phyloP scores from a whole-genome alignment of 192 early-diverging fungal genomes.

The Gamsiella multidivaricata region DNA sequence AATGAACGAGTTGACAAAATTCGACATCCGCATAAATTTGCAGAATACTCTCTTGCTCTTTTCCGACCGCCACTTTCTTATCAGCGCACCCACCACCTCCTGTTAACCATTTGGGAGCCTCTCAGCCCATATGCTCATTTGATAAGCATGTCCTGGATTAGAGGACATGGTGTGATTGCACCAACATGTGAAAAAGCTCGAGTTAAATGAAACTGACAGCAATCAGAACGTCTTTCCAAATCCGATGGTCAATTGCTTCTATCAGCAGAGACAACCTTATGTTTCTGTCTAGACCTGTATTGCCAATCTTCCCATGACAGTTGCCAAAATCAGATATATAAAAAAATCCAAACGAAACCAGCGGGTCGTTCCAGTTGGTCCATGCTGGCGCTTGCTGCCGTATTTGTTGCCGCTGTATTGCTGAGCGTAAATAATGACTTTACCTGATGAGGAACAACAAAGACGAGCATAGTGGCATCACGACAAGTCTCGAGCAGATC shows the following conservation, averaged over 20 bases:
- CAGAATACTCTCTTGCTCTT: too few relatives aligned
- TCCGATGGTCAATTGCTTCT: background rate
- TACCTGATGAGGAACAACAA: constrained; percentile 94
- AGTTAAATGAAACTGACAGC: background rate
- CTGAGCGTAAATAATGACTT: background rate
- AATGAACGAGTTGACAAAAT: background rate
- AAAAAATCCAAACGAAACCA: too few relatives aligned
- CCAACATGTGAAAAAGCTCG: constrained; percentile 26
- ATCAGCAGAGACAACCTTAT: too few relatives aligned
- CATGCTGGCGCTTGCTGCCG: too few relatives aligned
- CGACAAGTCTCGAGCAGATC: constrained; percentile 81
- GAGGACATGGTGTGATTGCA: background rate
- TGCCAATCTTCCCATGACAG: too few relatives aligned
- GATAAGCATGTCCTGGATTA: too few relatives aligned
- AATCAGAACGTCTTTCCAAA: background rate
- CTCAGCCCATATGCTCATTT: too few relatives aligned
- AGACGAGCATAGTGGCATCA: constrained; percentile 91
- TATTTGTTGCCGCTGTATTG: too few relatives aligned
- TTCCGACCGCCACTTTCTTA: constrained; percentile 1
- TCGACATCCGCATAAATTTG: background rate
- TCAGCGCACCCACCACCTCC: constrained; percentile 39
- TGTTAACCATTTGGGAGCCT: too few relatives aligned
- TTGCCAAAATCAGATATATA: too few relatives aligned
- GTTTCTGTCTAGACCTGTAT: too few relatives aligned
- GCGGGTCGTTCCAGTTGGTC: too few relatives aligned